Conservation (phyloP, 352 stramenopile genomes). For the Elongisporangium prolatum region DNA sequence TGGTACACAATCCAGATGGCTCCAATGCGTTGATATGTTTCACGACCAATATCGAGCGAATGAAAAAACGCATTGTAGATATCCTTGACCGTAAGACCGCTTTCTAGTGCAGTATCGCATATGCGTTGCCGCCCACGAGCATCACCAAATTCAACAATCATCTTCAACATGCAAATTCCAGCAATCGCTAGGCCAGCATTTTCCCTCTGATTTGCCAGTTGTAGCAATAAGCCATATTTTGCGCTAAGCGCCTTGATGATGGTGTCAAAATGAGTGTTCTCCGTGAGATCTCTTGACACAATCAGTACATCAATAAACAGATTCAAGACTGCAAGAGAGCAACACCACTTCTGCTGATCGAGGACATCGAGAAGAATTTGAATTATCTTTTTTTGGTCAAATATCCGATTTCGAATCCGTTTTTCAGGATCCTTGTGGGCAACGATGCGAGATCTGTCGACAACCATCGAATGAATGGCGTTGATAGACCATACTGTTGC, state of each 20-base stretch:
- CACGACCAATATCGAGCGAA: slow-evolving; percentile 39
- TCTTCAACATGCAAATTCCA: slow-evolving; percentile 58
- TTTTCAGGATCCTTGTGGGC: slow-evolving; percentile 46
- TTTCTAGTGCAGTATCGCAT: slow-evolving; percentile 66
- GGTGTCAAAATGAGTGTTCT: slow-evolving; percentile 72
- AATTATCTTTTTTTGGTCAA: slow-evolving; percentile 67
- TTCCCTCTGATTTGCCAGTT: slow-evolving; percentile 35
- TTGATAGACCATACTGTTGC: slow-evolving; percentile 58
- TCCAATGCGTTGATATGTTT: slow-evolving; percentile 69
- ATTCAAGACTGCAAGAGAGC: slow-evolving; percentile 52
- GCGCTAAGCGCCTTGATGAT: slow-evolving; percentile 61
- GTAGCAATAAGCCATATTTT: slow-evolving; percentile 43
- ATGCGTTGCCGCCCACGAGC: slow-evolving; percentile 50
- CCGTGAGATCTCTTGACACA: slow-evolving; percentile 50
- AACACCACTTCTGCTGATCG: slow-evolving; percentile 40
- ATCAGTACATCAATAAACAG: slow-evolving; percentile 60
- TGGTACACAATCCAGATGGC: slow-evolving; percentile 80
- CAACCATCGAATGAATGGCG: slow-evolving; percentile 54
- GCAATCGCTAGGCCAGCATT: slow-evolving; percentile 57
- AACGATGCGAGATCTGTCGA: slow-evolving; percentile 38
- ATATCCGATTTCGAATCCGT: slow-evolving; percentile 44
- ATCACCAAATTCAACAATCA: slow-evolving; percentile 69
- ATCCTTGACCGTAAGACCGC: slow-evolving; percentile 45
- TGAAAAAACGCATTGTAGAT: slow-evolving; percentile 75
- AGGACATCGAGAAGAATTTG: slow-evolving; percentile 44